These are phyloP conservation scores for Marvania coccoides DNA, from an alignment of 139 green algal genomes.

Conservation along the genomic window DNA sequence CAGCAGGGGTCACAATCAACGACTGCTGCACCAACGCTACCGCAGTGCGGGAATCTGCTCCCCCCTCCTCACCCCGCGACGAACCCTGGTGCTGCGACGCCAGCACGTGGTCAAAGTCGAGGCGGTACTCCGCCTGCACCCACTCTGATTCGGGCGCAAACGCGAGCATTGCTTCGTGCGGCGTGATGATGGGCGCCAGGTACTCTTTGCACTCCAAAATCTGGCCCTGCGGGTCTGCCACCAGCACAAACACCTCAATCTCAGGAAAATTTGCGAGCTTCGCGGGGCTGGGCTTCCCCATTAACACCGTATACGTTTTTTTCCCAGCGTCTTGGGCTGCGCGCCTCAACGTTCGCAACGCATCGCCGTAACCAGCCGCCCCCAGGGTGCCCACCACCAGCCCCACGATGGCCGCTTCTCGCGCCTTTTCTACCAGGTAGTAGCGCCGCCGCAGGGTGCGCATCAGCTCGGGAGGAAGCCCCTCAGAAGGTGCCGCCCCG, in stretches of 20 bases:
- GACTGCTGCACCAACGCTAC: neutral
- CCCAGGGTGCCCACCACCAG: constrained; percentile 78
- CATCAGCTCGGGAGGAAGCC: constrained; percentile 15
- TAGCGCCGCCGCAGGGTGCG: constrained; percentile 49
- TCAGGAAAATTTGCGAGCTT: constrained; percentile 98
- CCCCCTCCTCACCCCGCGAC: neutral
- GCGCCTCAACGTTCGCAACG: constrained; percentile 35
- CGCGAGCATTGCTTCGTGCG: constrained; percentile 76
- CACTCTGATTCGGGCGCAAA: constrained; percentile 26
- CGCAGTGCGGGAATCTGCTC: neutral
- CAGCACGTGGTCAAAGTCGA: constrained; percentile 33
- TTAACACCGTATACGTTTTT: constrained; percentile 81
- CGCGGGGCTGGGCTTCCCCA: constrained; percentile 84
- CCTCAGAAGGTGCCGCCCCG: constrained; percentile 1
- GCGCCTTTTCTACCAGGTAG: constrained; percentile 81
- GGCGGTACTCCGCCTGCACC: constrained; percentile 9
- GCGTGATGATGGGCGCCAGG: constrained; percentile 84
- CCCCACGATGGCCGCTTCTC: constrained; percentile 74
- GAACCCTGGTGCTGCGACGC: neutral
- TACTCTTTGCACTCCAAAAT: constrained; percentile 87
- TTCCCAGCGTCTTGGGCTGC: constrained; percentile 61
- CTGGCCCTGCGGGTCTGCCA: constrained; percentile 33
- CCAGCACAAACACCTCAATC: constrained; percentile 52
- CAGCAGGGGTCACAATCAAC: constrained; percentile 10
- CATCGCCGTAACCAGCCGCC: constrained; percentile 62